phyloP scores from a whole-genome alignment of 257 asterid species.

The Plectranthus barbatus region DNA sequence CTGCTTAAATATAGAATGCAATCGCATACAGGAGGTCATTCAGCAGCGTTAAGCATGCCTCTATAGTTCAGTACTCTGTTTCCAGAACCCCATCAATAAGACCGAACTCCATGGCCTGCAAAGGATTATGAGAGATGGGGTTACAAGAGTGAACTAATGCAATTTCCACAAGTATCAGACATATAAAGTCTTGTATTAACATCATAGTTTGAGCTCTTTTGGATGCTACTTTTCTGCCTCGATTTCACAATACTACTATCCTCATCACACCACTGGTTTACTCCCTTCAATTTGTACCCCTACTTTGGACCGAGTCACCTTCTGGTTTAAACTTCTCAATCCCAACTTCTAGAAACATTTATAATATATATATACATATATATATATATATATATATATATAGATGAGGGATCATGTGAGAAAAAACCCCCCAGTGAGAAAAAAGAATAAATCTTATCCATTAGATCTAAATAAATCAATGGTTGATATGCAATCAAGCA shows the following conservation, averaged over 20 bases:
- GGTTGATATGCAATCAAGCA: too few relatives aligned
- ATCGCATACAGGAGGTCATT: not conserved
- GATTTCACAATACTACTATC: not conserved
- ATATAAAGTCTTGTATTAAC: not conserved
- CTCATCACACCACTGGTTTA: not conserved
- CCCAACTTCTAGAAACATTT: not conserved
- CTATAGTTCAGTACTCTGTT: constrained; percentile 56
- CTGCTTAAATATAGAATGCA: not conserved
- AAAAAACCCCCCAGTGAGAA: too few relatives aligned
- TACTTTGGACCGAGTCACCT: not conserved
- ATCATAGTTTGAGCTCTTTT: not conserved
- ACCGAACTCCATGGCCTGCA: constrained; percentile 95
- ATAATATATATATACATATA: too few relatives aligned
- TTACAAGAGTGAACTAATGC: not conserved
- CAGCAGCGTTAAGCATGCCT: not conserved
- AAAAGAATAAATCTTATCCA: too few relatives aligned
- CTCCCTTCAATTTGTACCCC: not conserved
- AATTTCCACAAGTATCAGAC: not conserved
- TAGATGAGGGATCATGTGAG: too few relatives aligned
- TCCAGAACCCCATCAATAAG: constrained; percentile 82
- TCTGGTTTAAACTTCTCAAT: not conserved
- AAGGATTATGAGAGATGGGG: not conserved
- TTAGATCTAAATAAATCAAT: too few relatives aligned
- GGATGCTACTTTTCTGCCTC: not conserved
- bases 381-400: too few relatives aligned